Conservation (phyloP, 2,329 filamentous ascomycete species). For the Trichoderma sp. region DNA sequence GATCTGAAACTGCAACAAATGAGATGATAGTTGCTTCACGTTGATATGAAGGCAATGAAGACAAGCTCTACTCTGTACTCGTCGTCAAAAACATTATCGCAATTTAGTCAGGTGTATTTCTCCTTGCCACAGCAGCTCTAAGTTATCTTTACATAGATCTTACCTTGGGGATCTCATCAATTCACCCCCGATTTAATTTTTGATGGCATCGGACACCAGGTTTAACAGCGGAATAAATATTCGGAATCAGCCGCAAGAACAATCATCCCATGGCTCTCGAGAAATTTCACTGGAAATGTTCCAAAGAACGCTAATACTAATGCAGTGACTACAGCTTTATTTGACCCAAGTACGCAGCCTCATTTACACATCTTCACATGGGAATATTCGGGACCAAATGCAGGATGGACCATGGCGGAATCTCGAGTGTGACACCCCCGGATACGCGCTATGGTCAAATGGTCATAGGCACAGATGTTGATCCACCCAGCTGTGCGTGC, state of each 20-base stretch:
- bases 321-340: neutral
- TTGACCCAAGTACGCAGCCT: neutral
- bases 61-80: neutral
- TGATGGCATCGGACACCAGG: neutral
- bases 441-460: neutral
- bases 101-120: neutral
- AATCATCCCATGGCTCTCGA: neutral
- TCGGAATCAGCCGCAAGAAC: neutral
- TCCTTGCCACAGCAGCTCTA: too few relatives aligned
- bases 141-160: too few relatives aligned
- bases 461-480: neutral
- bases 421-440: neutral
- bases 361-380: neutral
- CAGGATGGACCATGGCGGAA: neutral
- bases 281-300: neutral
- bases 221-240: neutral
- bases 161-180: too few relatives aligned
- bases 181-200: too few relatives aligned
- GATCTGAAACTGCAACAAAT: neutral
- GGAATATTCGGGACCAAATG: neutral
- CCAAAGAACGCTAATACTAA: neutral
- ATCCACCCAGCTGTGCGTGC: neutral
- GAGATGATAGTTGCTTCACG: neutral
- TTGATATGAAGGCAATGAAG: neutral
- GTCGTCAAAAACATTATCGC: neutral